A percentile compares a stretch with the other conserved stretches of the same genome.
Evolutionary conservation across 371 early-diverging fungal species (phyloP).

Genomic region (Umbelopsis sp.): DNA sequence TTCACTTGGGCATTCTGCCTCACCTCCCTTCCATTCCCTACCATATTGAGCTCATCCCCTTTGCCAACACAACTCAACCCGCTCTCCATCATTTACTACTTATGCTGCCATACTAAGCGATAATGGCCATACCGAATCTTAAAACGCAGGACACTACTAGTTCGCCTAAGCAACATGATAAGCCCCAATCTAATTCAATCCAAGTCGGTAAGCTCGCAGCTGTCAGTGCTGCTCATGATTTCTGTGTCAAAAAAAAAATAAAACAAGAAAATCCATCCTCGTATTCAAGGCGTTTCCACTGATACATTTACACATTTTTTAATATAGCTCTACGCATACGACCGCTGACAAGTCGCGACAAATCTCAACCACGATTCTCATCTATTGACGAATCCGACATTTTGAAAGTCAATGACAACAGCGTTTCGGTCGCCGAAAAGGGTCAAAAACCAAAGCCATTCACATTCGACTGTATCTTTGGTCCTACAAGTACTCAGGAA

Average conservation of each 20-base stretch:
- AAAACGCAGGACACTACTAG: too few relatives aligned
- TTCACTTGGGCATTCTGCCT: neutral
- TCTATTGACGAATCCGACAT: conserved; percentile 47
- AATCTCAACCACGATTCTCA: conserved; percentile 50
- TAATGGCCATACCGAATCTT: too few relatives aligned
- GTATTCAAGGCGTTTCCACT: neutral
- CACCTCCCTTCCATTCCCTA: conserved; percentile 17
- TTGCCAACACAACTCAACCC: neutral
- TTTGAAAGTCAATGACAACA: conserved; percentile 41
- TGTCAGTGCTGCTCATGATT: neutral
- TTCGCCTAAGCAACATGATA: conserved; percentile 21
- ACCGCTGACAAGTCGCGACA: conserved; percentile 54
- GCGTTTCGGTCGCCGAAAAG: conserved; percentile 38
- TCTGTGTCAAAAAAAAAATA: neutral
- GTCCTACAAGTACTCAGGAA: conserved; percentile 66
- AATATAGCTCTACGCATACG: conserved; percentile 58
- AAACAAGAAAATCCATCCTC: neutral
- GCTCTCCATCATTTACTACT: conserved; percentile 11
- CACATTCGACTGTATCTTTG: conserved; percentile 83
- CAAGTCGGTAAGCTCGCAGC: conserved; percentile 35
- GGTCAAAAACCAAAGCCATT: conserved; percentile 61
- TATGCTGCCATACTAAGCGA: neutral
- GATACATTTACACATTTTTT: neutral
- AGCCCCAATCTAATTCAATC: conserved; percentile 31
- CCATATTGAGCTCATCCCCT: conserved; percentile 15